Evolutionary conservation across 345 rosid genomes (phyloP).

Genomic region (Melastoma malabathricum): DNA sequence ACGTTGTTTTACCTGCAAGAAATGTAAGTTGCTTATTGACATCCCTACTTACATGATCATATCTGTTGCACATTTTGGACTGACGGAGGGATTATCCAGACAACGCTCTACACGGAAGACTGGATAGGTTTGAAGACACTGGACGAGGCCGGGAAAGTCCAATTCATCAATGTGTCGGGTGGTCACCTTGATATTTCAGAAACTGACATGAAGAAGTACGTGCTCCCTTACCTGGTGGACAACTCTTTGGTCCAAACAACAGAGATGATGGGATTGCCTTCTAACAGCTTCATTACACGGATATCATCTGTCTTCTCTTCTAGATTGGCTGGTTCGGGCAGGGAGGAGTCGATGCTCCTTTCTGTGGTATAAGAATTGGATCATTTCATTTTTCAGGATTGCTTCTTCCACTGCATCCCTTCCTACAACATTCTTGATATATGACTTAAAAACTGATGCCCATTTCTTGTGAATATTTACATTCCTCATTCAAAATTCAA

Average conservation of each 20-base stretch:
- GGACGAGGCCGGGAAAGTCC: constrained; percentile 64
- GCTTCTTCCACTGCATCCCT: no score
- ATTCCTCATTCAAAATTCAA: no score
- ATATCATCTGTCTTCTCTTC: neutral
- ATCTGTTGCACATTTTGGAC: no score
- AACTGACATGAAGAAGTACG: constrained; percentile 45
- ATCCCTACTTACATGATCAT: no score
- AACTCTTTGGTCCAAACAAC: constrained; percentile 9
- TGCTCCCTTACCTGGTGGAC: constrained; percentile 45
- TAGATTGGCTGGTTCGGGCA: neutral
- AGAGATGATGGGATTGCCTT: constrained; percentile 10
- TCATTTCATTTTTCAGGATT: no score
- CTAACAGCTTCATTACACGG: neutral
- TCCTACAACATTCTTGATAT: no score
- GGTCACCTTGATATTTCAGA: constrained; percentile 42
- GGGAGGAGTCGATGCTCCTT: neutral
- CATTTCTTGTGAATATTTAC: no score
- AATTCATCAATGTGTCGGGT: constrained; percentile 43
- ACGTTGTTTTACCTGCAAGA: constrained; percentile 43
- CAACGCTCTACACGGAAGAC: constrained; percentile 42
- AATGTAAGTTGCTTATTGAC: constrained; percentile 22
- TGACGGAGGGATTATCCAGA: constrained; percentile 17
- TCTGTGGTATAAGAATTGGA: neutral
- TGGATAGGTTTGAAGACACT: constrained; percentile 63
- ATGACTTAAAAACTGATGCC: no score